Conservation (phyloP, 768 basidiomycete species). For the Xerocomus potaroensis region DNA sequence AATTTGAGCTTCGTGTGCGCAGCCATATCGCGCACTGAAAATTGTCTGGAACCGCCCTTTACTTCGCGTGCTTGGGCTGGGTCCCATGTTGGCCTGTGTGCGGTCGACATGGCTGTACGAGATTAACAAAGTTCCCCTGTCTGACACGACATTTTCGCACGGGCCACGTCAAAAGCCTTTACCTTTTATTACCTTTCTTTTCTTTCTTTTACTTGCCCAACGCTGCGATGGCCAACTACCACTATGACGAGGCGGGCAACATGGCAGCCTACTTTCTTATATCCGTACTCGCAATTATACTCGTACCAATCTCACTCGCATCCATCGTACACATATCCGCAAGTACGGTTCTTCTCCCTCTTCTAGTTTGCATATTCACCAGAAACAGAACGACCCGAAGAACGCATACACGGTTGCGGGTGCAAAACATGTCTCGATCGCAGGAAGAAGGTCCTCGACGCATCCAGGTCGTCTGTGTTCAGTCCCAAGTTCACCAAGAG, state of each 20-base stretch:
- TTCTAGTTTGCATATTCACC: constrained; percentile 4
- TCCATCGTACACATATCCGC: constrained; percentile 35
- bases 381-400: constrained; percentile 29
- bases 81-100: constrained; percentile 95
- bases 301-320: constrained; percentile 72
- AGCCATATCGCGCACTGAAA: constrained; percentile 91
- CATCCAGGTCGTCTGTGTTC: constrained; percentile 44
- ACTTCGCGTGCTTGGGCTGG: constrained; percentile 93
- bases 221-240: constrained; percentile 65
- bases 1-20: constrained; percentile 98
- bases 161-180: constrained; percentile 14
- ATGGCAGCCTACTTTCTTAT: constrained; percentile 91
- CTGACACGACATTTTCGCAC: constrained; percentile 16
- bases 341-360: constrained; percentile 39
- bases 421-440: constrained; percentile 61
- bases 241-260: constrained; percentile 81
- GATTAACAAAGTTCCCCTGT: not conserved
- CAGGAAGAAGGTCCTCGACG: constrained; percentile 40
- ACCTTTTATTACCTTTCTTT: not conserved
- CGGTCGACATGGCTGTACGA: constrained; percentile 67
- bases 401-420: constrained; percentile 46
- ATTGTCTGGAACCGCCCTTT: constrained; percentile 88
- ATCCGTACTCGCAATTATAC: constrained; percentile 79
- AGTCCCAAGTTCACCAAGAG: constrained; percentile 46
- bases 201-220: constrained; percentile 13